Percentiles rank a stretch among this genome's conserved stretches.
Evolutionary conservation across 2,329 filamentous ascomycete genomes (phyloP).

Genomic region (Hysterium pulicare): DNA sequence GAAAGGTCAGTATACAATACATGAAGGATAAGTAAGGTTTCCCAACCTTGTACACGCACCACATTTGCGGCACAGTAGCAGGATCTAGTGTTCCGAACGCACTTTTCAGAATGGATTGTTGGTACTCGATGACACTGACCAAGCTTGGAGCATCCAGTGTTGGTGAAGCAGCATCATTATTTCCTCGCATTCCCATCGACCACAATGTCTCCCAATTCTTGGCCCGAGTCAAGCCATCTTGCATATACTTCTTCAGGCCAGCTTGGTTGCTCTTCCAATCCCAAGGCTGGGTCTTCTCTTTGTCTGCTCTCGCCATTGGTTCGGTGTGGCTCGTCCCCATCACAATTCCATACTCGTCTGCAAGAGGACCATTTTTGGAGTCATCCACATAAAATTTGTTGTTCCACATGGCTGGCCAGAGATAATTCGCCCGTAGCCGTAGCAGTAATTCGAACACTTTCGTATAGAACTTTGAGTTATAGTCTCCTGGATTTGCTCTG

Average conservation of each 20-base stretch:
- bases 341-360: slow-evolving; percentile 68
- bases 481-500: slow-evolving; percentile 46
- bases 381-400: slow-evolving; percentile 69
- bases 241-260: slow-evolving; percentile 23
- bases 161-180: slow-evolving; percentile 55
- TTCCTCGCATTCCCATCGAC: slow-evolving; percentile 65
- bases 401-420: slow-evolving; percentile 69
- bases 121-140: slow-evolving; percentile 55
- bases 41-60: slow-evolving; percentile 61
- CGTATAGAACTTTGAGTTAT: slow-evolving; percentile 60
- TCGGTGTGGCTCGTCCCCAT: slow-evolving; percentile 69
- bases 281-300: slow-evolving; percentile 28
- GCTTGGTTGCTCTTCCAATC: slow-evolving; percentile 26
- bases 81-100: slow-evolving; percentile 48
- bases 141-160: slow-evolving; percentile 35
- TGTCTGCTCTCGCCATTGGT: slow-evolving; percentile 59
- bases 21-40: not conserved
- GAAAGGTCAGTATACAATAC: not conserved
- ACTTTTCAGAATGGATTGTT: slow-evolving; percentile 54
- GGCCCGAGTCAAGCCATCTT: slow-evolving; percentile 35
- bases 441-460: slow-evolving; percentile 68
- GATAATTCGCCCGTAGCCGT: slow-evolving; percentile 66
- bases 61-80: slow-evolving; percentile 60
- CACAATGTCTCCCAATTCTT: slow-evolving; percentile 62
- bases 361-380: slow-evolving; percentile 60